phyloP scores from a whole-genome alignment of 2,329 filamentous ascomycete genomes.

The Exophiala lecanii-corni region DNA sequence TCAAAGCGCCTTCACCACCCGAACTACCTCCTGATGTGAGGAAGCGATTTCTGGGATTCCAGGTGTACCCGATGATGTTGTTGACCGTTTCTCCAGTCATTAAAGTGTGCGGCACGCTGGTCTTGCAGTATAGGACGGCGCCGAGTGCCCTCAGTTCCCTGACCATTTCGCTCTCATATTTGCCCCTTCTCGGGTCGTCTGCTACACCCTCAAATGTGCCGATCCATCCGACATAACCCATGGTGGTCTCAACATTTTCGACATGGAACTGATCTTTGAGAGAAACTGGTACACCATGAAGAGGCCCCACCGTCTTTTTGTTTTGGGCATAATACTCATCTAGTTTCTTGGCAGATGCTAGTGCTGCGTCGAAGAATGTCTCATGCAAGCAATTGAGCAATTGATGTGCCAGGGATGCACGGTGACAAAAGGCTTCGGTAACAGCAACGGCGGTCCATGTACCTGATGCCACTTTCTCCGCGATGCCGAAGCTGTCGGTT shows the following conservation, averaged over 20 bases:
- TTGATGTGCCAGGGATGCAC: constrained; percentile 56
- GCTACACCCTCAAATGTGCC: constrained; percentile 54
- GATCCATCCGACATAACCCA: constrained; percentile 65
- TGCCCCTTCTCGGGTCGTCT: constrained; percentile 45
- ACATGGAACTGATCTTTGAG: constrained; percentile 48
- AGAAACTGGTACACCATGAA: constrained; percentile 60
- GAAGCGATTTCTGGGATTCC: constrained; percentile 53
- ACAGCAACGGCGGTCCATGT: constrained; percentile 55
- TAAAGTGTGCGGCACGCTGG: constrained; percentile 53
- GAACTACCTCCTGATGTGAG: constrained; percentile 55
- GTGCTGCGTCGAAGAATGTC: constrained; percentile 50
- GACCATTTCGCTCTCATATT: constrained; percentile 57
- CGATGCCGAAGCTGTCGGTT: constrained; percentile 54
- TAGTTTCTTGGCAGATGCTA: constrained; percentile 45
- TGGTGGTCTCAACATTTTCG: constrained; percentile 51
- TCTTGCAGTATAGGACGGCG: constrained; percentile 53
- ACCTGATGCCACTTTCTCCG: constrained; percentile 50
- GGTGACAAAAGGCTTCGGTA: constrained; percentile 53
- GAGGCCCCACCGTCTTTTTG: constrained; percentile 49
- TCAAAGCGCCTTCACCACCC: constrained; percentile 55
- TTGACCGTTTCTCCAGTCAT: constrained; percentile 59
- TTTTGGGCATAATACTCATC: constrained; percentile 44
- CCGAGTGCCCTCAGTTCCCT: constrained; percentile 50
- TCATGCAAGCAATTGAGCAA: constrained; percentile 52
- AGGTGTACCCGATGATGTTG: constrained; percentile 56